Percentiles rank a stretch among this genome's conserved stretches.
Evolutionary conservation across 148 eudicot genomes (phyloP).

Genomic region (Vaccinium myrtillus): DNA sequence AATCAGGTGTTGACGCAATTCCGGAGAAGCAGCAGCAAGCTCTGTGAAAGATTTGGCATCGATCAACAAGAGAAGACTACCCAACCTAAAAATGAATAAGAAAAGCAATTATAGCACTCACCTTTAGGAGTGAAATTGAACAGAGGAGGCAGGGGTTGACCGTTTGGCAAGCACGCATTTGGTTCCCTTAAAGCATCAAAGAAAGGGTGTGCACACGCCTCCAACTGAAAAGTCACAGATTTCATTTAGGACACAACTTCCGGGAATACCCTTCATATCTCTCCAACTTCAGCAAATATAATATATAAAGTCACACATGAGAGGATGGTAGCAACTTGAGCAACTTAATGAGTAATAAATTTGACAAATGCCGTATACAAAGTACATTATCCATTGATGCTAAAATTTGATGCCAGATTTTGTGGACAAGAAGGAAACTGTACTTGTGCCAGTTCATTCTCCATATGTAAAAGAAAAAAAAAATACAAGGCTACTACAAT

Average conservation of each 20-base stretch:
- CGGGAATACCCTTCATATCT: not conserved
- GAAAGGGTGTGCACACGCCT: conserved; percentile 98
- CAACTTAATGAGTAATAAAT: not conserved
- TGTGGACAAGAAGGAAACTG: not conserved
- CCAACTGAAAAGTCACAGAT: conserved; percentile 55
- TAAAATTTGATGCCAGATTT: not conserved
- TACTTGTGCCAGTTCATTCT: not conserved
- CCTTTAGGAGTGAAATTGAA: conserved; percentile 87
- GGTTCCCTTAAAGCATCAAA: conserved; percentile 81
- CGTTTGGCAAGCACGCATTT: conserved; percentile 69
- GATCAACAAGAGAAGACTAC: conserved; percentile 12
- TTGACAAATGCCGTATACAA: not conserved
- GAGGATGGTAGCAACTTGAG: not conserved
- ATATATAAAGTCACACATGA: not conserved
- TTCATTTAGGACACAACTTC: not conserved
- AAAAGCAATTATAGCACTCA: conserved; percentile 13
- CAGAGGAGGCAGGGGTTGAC: conserved; percentile 74
- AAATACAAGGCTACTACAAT: no score
- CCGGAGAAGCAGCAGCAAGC: conserved; percentile 61
- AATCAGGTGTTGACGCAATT: conserved; percentile 64
- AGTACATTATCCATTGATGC: not conserved
- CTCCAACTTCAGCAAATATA: not conserved
- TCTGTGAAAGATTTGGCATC: conserved; percentile 39
- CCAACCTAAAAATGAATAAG: not conserved
- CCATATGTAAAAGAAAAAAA: not conserved